phyloP scores from a whole-genome alignment of 2,329 filamentous ascomycete species.

The Cytospora schulzeri region DNA sequence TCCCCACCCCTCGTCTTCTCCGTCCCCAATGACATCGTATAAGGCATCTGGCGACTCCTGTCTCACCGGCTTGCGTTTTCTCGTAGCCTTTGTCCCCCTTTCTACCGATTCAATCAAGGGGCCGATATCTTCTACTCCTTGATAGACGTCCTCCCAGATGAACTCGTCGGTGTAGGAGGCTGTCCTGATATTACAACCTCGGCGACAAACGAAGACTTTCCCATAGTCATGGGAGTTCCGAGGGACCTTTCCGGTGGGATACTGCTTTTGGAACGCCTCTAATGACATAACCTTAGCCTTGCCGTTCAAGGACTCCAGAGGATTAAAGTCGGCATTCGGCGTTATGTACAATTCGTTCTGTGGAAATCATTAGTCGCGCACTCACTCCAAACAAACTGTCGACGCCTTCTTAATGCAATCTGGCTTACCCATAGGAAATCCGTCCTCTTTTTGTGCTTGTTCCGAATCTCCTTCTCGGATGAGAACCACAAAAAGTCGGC shows the following conservation, averaged over 20 bases:
- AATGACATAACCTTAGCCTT: conserved; percentile 80
- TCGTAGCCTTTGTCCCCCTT: conserved; percentile 71
- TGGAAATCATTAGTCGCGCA: not conserved
- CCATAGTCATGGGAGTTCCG: conserved; percentile 73
- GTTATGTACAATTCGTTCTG: conserved; percentile 93
- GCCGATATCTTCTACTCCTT: conserved; percentile 64
- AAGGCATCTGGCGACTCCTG: conserved; percentile 36
- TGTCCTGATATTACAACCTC: conserved; percentile 86
- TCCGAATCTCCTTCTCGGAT: conserved; percentile 84
- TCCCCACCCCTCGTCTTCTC: conserved; percentile 39
- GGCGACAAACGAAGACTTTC: conserved; percentile 86
- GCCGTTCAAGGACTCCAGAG: conserved; percentile 86
- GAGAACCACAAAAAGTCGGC: conserved; percentile 97
- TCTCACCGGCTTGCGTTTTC: conserved; percentile 45
- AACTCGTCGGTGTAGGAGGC: conserved; percentile 93
- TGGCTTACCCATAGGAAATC: conserved; percentile 70
- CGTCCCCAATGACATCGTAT: conserved; percentile 36
- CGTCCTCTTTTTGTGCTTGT: conserved; percentile 76
- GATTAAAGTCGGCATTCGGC: conserved; percentile 82
- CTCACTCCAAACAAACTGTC: not conserved
- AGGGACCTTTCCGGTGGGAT: conserved; percentile 75
- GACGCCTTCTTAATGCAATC: not conserved
- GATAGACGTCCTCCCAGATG: conserved; percentile 83
- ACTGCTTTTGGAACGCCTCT: conserved; percentile 65
- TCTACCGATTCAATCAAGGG: conserved; percentile 68